These are phyloP conservation scores for Corynespora cassiicola DNA, from an alignment of 2,329 filamentous ascomycete species.

Conservation along the genomic window DNA sequence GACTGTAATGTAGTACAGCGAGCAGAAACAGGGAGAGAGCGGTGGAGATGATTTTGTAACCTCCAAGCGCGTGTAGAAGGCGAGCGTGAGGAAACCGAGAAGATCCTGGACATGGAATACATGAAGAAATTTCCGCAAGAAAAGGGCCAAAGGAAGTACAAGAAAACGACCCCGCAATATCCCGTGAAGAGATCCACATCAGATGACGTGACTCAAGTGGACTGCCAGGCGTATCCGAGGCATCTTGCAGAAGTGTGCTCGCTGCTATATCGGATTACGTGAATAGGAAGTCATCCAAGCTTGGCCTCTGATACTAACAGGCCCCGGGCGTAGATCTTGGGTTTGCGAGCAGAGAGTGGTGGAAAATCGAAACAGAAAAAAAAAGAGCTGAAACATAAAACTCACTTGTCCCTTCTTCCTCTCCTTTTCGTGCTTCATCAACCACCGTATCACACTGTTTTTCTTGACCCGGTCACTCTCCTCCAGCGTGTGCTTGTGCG, in stretches of 20 bases:
- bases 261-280: too few relatives aligned
- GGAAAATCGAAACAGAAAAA: conserved; percentile 6
- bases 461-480: conserved; percentile 83
- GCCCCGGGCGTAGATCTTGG: neutral
- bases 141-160: too few relatives aligned
- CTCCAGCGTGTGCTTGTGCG: conserved; percentile 76
- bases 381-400: conserved; percentile 2
- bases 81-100: too few relatives aligned
- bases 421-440: conserved; percentile 70
- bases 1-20: neutral
- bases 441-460: conserved; percentile 73
- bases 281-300: too few relatives aligned
- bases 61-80: too few relatives aligned
- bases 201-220: conserved; percentile 15
- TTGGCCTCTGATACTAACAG: too few relatives aligned
- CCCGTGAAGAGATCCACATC: conserved; percentile 1
- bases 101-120: too few relatives aligned
- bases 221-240: too few relatives aligned
- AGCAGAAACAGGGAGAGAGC: neutral
- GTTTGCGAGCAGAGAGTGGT: neutral
- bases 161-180: conserved; percentile 11
- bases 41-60: too few relatives aligned
- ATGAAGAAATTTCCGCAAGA: too few relatives aligned
- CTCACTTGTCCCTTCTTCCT: conserved; percentile 61
- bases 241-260: too few relatives aligned